Evolutionary conservation across 257 asterid genomes (phyloP), one percentile per base, ranked within the genome.

Genomic region (Gynochthodes officinalis): DNA sequence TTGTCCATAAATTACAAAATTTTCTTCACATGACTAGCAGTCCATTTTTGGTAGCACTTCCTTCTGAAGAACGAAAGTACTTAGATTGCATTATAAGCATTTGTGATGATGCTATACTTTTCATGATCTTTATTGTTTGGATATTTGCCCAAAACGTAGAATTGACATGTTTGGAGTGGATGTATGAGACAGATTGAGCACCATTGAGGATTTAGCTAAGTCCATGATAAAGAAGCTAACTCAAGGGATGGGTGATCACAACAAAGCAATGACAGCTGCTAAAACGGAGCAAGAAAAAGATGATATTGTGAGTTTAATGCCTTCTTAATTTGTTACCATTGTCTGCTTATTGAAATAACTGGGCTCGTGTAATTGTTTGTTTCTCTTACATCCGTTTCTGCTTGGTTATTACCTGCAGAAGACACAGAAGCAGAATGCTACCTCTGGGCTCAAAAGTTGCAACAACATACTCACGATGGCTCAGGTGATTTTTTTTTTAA

Each of bases 221-320:
- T 81, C 96, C 10, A 88, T 88, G 96, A 89, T 81, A 73, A 93
- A 93, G 90, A 93, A 93, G 78, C 78, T 93, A 83, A 88, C 96
- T 64, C 96, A 93, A 77, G 97, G 96, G 75, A 91, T 89, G 96
- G 79, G 87, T n/a, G 98, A 89, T 73, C 96, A 89, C 84, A 89
- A 88, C 76, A 91, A 91, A 86, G 91, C 97, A 72, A 70, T 87
- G 88, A 77, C 90, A 54, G 94, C 93, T 75, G 98, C 96, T 50
- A 91, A 88, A 81, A 81, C 96, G n/a, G 95, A 86, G 40, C 95
- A 93, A 67, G 98, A 89, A 73, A 91, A 86, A 82, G 89, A 89
- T 64, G 76, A 66, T 30, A 84, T 93, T 76, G 97, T 93, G 83
- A n/a, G 93, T 84, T 83, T 81, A 44, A 35, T 53, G 25, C 71